phyloP scores from a whole-genome alignment of 2,329 filamentous ascomycete species.

The Alternaria brassicicola region DNA sequence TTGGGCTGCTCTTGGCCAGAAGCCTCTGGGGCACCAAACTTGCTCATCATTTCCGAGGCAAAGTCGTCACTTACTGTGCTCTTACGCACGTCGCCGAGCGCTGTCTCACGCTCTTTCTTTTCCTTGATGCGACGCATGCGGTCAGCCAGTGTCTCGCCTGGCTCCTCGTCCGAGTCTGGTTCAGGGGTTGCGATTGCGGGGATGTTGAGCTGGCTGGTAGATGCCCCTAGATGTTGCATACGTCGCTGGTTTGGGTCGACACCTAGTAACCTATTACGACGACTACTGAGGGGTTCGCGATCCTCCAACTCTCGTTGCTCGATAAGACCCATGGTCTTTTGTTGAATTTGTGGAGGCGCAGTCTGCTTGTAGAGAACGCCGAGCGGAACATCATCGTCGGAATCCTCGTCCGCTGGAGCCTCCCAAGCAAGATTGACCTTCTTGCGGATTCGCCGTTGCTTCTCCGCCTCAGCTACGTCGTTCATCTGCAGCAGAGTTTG shows the following conservation, averaged over 20 bases:
- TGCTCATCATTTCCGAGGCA: conserved; percentile 69
- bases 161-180: conserved; percentile 45
- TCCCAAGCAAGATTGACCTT: conserved; percentile 93
- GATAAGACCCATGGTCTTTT: conserved; percentile 73
- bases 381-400: conserved; percentile 83
- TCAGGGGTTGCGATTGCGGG: conserved; percentile 37
- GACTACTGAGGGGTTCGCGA: conserved; percentile 82
- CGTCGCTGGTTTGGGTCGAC: conserved; percentile 45
- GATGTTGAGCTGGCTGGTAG: conserved; percentile 35
- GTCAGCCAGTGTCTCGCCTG: conserved; percentile 70
- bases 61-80: conserved; percentile 69
- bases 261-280: conserved; percentile 76
- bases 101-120: conserved; percentile 57
- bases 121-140: conserved; percentile 69
- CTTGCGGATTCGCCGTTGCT: conserved; percentile 72
- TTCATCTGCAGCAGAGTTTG: conserved; percentile 90
- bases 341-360: conserved; percentile 57
- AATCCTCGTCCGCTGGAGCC: conserved; percentile 59
- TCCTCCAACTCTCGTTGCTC: conserved; percentile 87
- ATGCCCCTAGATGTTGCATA: conserved; percentile 21
- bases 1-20: conserved; percentile 21
- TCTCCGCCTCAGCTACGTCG: conserved; percentile 84
- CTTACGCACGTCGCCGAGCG: conserved; percentile 48
- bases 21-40: conserved; percentile 36
- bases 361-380: conserved; percentile 71